Evolutionary conservation across 192 early-diverging fungal species (phyloP), one percentile per base, ranked within the genome.

Genomic region (Kappamyces sp.): DNA sequence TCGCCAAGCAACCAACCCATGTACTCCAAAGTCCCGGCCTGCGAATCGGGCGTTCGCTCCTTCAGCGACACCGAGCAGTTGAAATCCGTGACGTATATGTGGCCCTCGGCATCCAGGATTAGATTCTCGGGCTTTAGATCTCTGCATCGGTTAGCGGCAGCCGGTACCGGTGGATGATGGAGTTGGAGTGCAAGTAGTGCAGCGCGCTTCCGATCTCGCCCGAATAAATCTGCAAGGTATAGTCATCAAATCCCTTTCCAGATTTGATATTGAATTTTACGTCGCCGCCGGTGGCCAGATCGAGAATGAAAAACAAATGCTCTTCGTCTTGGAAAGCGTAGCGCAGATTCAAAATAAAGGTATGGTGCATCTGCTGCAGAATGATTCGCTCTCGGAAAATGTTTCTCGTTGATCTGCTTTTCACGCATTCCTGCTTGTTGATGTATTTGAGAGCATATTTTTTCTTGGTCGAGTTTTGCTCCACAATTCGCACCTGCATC

Each of bases 391-490:
- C 94, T 22, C 89, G 84, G 43, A 98, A 84, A 38, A 94, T 91
- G 71, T 98, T 92, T n/a, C 86, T 76, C 4, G 91, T 80, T 0
- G 91, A 84, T 39, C 83, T 69, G 82, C 85, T 89, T 47, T 78
- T 66, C 35, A 98, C 91, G 65, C 91, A 93, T 60, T 89, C 82
- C 14, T 77, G 70, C 75, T 98, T 98, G 80, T 88, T 91, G 79
- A 98, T 98, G 74, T 95, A 95, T 67, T 98, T 98, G 47, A 98
- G 78, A 14, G 94, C 94, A 47, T 88, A 98, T 8, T 87, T 66
- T 46, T 81, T 74, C 58, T 84, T 80, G 0, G 87, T 80, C 29
- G 76, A 69, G 61, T 85, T 86, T 67, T 93, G 89, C 70, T 96
- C 87, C 4, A 96, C 93, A 1, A 95, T 90, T n/a, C 90, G 86